Conservation (phyloP, 139 green algal species). For the Chlamydomonas urium region DNA sequence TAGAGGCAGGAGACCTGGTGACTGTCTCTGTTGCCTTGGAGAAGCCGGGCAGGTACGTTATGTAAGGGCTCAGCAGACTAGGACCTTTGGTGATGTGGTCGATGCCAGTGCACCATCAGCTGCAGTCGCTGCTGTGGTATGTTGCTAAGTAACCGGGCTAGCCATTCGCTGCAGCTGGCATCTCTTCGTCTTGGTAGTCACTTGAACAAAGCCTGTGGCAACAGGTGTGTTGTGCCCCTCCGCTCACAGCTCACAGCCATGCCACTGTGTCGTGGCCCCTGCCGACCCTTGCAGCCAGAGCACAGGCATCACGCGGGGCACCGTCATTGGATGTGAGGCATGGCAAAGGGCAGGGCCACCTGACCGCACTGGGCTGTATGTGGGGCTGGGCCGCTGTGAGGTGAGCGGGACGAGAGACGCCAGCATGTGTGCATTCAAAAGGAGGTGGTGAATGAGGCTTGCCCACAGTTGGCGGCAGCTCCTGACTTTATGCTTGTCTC, state of each 20-base stretch:
- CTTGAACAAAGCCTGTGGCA: no score
- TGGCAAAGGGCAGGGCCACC: conserved; percentile 1
- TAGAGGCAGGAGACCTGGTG: conserved; percentile 58
- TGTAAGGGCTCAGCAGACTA: no score
- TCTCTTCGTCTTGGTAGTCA: no score
- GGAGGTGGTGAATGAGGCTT: neutral
- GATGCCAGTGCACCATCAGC: neutral
- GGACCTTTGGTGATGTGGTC: no score
- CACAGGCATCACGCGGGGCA: conserved; percentile 48
- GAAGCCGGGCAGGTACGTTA: conserved; percentile 37
- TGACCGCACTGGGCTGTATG: conserved; percentile 7
- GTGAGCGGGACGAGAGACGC: conserved; percentile 5
- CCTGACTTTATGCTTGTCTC: neutral
- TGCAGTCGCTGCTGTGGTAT: conserved; percentile 22
- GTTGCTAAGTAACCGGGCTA: no score
- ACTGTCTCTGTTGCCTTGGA: conserved; percentile 65
- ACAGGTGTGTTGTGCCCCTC: no score
- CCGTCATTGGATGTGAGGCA: conserved; percentile 31
- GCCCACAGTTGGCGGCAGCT: neutral
- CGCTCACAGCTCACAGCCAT: no score
- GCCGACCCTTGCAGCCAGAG: no score
- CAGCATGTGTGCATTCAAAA: neutral
- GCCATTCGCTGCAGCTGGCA: no score
- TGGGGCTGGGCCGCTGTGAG: conserved; percentile 7
- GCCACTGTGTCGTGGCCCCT: neutral